phyloP scores from a whole-genome alignment of 2,329 filamentous ascomycete genomes.

The Pestalotiopsis sp. region DNA sequence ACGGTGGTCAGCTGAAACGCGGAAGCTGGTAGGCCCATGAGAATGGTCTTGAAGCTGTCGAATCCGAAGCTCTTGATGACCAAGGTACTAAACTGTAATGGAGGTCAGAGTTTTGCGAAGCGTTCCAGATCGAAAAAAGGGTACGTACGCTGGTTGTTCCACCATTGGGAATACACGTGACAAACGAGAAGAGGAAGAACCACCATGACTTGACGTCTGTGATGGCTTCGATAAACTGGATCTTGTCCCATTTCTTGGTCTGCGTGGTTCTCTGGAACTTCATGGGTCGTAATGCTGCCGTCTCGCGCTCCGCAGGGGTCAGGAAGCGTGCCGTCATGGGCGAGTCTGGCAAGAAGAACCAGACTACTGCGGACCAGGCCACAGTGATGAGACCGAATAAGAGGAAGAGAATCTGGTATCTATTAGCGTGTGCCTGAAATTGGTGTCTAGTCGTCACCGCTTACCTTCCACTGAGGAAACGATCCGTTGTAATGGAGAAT shows the following conservation, averaged over 20 bases:
- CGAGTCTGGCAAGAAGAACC: conserved; percentile 50
- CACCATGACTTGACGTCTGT: conserved; percentile 63
- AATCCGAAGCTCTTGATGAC: conserved; percentile 74
- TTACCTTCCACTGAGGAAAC: background rate
- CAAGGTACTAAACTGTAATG: conserved; percentile 60
- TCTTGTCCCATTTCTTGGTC: conserved; percentile 41
- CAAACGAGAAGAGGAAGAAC: conserved; percentile 52
- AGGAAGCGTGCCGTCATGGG: conserved; percentile 61
- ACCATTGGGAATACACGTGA: conserved; percentile 62
- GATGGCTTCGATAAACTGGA: conserved; percentile 55
- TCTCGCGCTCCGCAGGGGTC: conserved; percentile 46
- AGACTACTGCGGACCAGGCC: conserved; percentile 50
- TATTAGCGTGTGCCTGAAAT: background rate
- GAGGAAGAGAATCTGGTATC: conserved; percentile 39
- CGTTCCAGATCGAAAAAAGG: no score
- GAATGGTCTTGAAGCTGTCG: conserved; percentile 62
- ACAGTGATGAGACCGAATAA: conserved; percentile 53
- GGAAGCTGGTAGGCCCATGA: conserved; percentile 76
- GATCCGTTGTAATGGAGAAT: background rate
- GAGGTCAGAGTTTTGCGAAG: background rate
- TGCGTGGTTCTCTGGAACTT: background rate
- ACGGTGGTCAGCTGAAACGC: conserved; percentile 69
- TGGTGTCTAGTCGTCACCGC: no score
- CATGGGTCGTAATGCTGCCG: background rate
- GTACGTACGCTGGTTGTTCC: conserved; percentile 39